A percentile compares a stretch with the other conserved stretches of the same genome.
These are phyloP conservation scores for Clarireedia monteithiana DNA, from an alignment of 2,329 filamentous ascomycete genomes.

Conservation along the genomic window DNA sequence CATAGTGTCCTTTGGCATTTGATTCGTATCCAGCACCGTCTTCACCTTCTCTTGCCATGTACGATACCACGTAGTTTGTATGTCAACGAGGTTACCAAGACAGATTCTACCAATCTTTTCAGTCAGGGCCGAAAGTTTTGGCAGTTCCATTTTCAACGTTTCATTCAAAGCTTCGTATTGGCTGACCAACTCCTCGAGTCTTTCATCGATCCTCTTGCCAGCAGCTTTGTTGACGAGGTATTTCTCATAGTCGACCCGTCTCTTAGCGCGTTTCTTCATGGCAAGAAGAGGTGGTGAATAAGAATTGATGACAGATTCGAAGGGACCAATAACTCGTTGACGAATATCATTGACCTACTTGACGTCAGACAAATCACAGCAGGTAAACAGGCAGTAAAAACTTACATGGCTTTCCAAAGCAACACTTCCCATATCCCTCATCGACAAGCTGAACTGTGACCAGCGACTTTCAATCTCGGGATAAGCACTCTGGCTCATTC, in stretches of 20 bases:
- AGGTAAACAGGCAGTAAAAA: background rate
- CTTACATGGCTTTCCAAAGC: constrained; percentile 79
- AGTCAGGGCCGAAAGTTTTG: constrained; percentile 72
- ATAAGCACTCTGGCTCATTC: constrained; percentile 65
- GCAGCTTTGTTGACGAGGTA: constrained; percentile 68
- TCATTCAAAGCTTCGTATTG: constrained; percentile 82
- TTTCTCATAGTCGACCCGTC: constrained; percentile 81
- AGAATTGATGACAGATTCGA: constrained; percentile 68
- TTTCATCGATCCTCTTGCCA: constrained; percentile 81
- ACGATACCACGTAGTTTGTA: constrained; percentile 76
- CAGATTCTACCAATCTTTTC: constrained; percentile 79
- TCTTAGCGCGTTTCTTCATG: constrained; percentile 91
- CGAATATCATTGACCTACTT: constrained; percentile 56
- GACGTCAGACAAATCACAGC: constrained; percentile 9
- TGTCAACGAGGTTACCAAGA: constrained; percentile 73
- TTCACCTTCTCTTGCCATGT: constrained; percentile 80
- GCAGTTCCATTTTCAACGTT: constrained; percentile 85
- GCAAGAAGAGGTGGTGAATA: constrained; percentile 79
- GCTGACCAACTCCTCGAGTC: constrained; percentile 74
- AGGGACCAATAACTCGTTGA: constrained; percentile 77
- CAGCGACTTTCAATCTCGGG: constrained; percentile 90
- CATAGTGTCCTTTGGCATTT: constrained; percentile 56
- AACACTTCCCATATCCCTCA: constrained; percentile 77
- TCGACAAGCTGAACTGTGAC: constrained; percentile 81
- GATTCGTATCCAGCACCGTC: constrained; percentile 59